Evolutionary conservation across 768 basidiomycete genomes (phyloP), one percentile per base, ranked within the genome.

Genomic region (Gautieria morchelliformis): DNA sequence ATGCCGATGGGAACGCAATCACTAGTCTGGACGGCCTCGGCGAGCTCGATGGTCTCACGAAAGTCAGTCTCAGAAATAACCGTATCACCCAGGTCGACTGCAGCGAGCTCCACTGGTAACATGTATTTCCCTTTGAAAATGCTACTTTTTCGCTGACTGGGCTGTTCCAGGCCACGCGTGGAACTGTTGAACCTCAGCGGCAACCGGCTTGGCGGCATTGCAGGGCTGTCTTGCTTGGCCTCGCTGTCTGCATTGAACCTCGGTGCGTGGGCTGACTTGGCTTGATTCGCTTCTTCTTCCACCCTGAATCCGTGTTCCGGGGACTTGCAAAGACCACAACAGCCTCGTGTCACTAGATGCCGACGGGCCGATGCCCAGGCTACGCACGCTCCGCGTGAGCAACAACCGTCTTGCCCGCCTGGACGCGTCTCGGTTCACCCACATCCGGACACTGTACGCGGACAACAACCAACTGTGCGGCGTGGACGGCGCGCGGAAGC

Each of bases 381-480:
- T 99, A 62, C 84, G 89, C n/a, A 84, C 91, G 49, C 80, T 98
- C 53, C 85, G 91, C 33, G 73, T 87, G 52, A 93, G 88, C 74
- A 80, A 82, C 66, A 99, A 99, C 72, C 78, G 81, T 40, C 70
- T 99, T 62, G 70, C 76, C 52, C 68, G 72, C 58, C 75, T 99
- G 56, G 77, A 91, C 65, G 63, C 75, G 14, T 76, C 76, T 35
- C 70, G 75, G 37, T 80, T 89, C 67, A 74, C 80, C 2, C 84
- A 83, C 68, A 71, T 97, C 64, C 82, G 93, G 62, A 95, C 90
- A 67, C 80, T 99, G 14, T 97, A 96, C 69, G 82, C 89, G 70
- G 96, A 99, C 75, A 84, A 85, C 69, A 95, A 96, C 67, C 69
- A 69, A 41, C 74, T 90, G 33, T 71, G 68, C 33, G 66, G 72